Base-by-base conservation (phyloP, 441 rosid genomes). In the Geranium incanum region DNA sequence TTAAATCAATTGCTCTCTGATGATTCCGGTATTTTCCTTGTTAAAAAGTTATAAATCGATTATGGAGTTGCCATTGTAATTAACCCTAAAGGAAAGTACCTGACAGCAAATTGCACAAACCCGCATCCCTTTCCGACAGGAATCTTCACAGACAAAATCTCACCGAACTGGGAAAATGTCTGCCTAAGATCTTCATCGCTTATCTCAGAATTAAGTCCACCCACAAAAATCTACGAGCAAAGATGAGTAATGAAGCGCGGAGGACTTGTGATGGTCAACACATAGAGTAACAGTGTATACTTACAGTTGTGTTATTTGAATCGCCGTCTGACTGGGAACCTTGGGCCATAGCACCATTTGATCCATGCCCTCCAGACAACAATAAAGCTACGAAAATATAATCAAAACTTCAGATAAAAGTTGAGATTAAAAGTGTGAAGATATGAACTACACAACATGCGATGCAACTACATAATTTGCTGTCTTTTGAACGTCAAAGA, bases 101-200 rank as follows among this genome's bases (percentile, higher is more conserved):
- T 92, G 76, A 83, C 78, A 65, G 82, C 84, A 81, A 89, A 89
- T 72, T 89, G 97, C 68, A 94, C 97, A 77, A 94, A 91, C 6
- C 95, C 99, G 66, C 97, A 91, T 76, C 97, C 97, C 86, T 89
- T 94, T 39, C 96, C 93, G 13, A 82, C 79, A 38, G 97, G 97
- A 77, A 94, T 94, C 81, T 91, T 94, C 77, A 94, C 97, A 65
- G 99, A 92, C 36, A 94, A 76, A 78, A 92, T 86, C 59, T 94
- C 99, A n/a, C 99, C 97, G 74, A 85, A 92, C 80, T 86, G 85
- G 16, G 91, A 81, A 81, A 91, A 94, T 7, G 91, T 86, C 78
- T 85, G 81, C 75, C 89, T 90, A 39, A 94, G 94, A 71, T 88
- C 97, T 78, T 92, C 96, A 63, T 94, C 97, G 69, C 85, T 85